Conservation (phyloP, 768 basidiomycete species). For the Boletales sp. region DNA sequence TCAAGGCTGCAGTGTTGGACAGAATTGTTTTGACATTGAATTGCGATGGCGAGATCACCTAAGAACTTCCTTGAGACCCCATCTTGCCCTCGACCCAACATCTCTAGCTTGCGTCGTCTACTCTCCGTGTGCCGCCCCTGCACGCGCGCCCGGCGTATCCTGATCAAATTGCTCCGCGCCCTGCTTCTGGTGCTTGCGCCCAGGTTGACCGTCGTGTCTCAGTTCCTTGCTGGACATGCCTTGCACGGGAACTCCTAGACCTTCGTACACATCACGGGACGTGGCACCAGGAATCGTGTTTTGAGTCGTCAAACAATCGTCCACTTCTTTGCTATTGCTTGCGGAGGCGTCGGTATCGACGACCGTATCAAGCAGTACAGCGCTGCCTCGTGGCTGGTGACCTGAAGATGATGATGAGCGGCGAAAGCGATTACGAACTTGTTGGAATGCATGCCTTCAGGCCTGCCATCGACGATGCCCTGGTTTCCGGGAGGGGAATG, state of each 20-base stretch:
- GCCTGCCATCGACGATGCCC: conserved; percentile 3
- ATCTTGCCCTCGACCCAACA: conserved; percentile 5
- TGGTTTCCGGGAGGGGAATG: no score
- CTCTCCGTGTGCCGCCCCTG: neutral
- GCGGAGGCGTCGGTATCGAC: conserved; percentile 32
- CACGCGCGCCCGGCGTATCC: neutral
- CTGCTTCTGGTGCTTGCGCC: conserved; percentile 23
- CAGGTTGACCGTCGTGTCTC: conserved; percentile 32
- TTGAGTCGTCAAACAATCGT: conserved; percentile 7
- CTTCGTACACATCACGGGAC: conserved; percentile 29
- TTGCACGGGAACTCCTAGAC: conserved; percentile 27
- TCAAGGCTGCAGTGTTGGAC: no score
- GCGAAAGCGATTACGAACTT: no score
- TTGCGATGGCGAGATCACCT: no score
- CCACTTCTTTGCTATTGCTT: neutral
- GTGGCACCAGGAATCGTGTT: conserved; percentile 33
- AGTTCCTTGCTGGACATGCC: conserved; percentile 35
- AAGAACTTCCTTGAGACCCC: neutral
- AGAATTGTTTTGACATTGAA: no score
- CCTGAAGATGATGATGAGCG: conserved; percentile 2
- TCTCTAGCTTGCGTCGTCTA: conserved; percentile 7
- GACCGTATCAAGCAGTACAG: conserved; percentile 26
- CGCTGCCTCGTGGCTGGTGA: conserved; percentile 10
- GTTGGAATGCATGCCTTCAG: conserved; percentile 7
- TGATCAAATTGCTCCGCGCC: conserved; percentile 19